A percentile compares a stretch with the other conserved stretches of the same genome.
phyloP scores from a whole-genome alignment of 140 eudicot genomes.

The Artemisia princeps region DNA sequence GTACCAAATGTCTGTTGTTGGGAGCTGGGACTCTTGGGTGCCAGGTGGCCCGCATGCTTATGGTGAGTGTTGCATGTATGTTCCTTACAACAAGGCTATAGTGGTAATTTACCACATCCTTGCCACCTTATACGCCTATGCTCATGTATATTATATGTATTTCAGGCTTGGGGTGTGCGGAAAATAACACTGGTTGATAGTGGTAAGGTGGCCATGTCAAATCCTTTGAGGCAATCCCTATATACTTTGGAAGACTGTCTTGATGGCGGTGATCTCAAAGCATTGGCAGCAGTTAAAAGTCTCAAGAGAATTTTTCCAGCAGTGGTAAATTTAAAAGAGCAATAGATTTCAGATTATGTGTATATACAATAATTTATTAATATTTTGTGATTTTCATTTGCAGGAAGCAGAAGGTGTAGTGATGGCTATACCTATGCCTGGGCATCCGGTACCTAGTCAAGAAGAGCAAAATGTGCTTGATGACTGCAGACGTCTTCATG shows the following conservation, averaged over 20 bases:
- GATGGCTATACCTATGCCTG: conserved; percentile 96
- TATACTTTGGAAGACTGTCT: conserved; percentile 79
- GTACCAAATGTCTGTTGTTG: conserved; percentile 71
- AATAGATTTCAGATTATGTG: not conserved
- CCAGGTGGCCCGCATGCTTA: conserved; percentile 93
- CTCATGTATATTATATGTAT: not conserved
- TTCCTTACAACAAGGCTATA: conserved; percentile 17
- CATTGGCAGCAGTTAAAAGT: conserved; percentile 66
- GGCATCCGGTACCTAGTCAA: conserved; percentile 62
- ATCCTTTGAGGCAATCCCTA: conserved; percentile 84
- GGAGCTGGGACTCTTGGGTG: conserved; percentile 99
- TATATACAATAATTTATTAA: not conserved
- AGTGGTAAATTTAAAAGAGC: conserved; percentile 35
- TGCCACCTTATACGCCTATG: not conserved
- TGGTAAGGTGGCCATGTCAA: conserved; percentile 90
- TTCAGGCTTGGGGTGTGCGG: conserved; percentile 93
- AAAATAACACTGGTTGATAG: conserved; percentile 78
- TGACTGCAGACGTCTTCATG: conserved; percentile 57
- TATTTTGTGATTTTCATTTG: not conserved
- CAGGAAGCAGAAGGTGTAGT: conserved; percentile 86
- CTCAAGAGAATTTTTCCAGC: conserved; percentile 66
- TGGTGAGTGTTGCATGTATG: conserved; percentile 47
- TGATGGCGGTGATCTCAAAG: conserved; percentile 73
- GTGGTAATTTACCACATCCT: conserved; percentile 6
- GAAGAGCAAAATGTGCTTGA: conserved; percentile 63